phyloP scores from a whole-genome alignment of 352 stramenopile species.

The Phytophthora palmivora region DNA sequence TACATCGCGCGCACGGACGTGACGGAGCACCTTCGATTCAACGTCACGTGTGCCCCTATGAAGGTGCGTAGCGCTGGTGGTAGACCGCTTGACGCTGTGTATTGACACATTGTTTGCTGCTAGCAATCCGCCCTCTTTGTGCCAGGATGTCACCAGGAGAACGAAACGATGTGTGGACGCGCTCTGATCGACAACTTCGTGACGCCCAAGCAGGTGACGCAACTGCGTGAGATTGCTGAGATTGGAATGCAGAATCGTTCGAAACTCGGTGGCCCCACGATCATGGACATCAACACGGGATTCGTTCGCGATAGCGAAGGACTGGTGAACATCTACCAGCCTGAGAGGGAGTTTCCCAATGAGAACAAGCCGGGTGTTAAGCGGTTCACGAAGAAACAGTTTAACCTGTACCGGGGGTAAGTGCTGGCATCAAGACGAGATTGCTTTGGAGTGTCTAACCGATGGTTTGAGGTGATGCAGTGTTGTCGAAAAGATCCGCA shows the following conservation, averaged over 20 bases:
- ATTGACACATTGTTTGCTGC: constrained; percentile 5
- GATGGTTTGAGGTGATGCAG: constrained; percentile 34
- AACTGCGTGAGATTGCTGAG: constrained; percentile 84
- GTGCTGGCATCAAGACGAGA: not conserved
- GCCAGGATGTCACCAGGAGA: constrained; percentile 68
- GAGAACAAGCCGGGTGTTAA: constrained; percentile 47
- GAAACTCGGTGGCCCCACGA: constrained; percentile 84
- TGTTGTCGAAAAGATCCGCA: constrained; percentile 83
- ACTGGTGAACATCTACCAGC: constrained; percentile 92
- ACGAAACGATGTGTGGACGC: constrained; percentile 68
- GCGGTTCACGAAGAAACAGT: constrained; percentile 85
- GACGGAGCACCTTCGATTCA: constrained; percentile 58
- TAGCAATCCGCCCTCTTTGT: constrained; percentile 57
- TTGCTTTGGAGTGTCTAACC: constrained; percentile 3
- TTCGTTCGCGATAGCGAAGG: constrained; percentile 88
- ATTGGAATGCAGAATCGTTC: constrained; percentile 83
- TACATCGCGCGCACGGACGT: constrained; percentile 49
- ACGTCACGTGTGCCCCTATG: constrained; percentile 55
- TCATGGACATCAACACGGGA: constrained; percentile 93
- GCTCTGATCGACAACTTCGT: constrained; percentile 80
- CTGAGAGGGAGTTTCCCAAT: constrained; percentile 41
- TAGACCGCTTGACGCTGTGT: no score
- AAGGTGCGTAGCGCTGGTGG: constrained; percentile 51
- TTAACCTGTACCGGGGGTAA: constrained; percentile 80
- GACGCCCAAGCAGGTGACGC: constrained; percentile 64